Evolutionary conservation across 306 rosid species (phyloP).

Genomic region (cucumber (Cucumis sativus)): Cucumber_9930_V3 NC_026660.2:25960501-25961000

Average conservation of each 20-base stretch:
- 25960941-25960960: constrained; percentile 62
- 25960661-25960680: constrained; percentile 86
- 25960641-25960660: constrained; percentile 62
- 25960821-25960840: background rate
- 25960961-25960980: constrained; percentile 60
- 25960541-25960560: background rate
- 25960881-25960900: background rate
- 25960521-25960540: background rate
- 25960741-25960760: constrained; percentile 8
- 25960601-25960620: background rate
- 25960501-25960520: background rate
- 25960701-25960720: constrained; percentile 99
- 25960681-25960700: constrained; percentile 56
- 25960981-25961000: constrained; percentile 88
- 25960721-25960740: constrained; percentile 96
- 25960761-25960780: background rate
- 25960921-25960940: background rate
- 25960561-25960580: background rate
- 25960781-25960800: background rate
- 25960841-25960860: background rate
- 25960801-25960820: background rate
- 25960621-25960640: background rate
- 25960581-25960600: background rate
- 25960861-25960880: background rate
- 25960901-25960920: background rate